These are phyloP conservation scores for Myriangium duriaei DNA, from an alignment of 2,329 filamentous ascomycete species.

Conservation along the genomic window DNA sequence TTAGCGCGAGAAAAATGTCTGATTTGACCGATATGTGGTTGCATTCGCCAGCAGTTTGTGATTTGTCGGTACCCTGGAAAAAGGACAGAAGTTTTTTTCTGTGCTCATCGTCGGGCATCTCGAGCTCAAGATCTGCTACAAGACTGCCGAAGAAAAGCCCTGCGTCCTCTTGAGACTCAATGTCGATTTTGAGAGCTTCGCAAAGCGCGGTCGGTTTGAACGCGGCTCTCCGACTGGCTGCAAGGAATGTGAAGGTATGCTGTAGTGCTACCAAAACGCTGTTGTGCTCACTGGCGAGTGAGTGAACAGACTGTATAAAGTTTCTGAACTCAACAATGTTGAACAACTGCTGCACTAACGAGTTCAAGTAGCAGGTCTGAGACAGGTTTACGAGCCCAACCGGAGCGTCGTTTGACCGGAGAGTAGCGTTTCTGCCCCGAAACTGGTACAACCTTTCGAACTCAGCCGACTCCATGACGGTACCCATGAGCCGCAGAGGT, in stretches of 20 bases:
- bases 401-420: slow-evolving; percentile 47
- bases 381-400: slow-evolving; percentile 84
- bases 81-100: slow-evolving; percentile 68
- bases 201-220: slow-evolving; percentile 65
- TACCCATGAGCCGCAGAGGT: neutral
- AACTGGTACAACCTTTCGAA: neutral
- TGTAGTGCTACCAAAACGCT: slow-evolving; percentile 65
- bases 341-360: slow-evolving; percentile 83
- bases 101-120: slow-evolving; percentile 54
- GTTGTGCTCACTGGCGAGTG: slow-evolving; percentile 46
- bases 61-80: slow-evolving; percentile 82
- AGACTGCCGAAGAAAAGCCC: slow-evolving; percentile 95
- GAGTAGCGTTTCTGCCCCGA: slow-evolving; percentile 1
- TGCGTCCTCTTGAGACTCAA: slow-evolving; percentile 90
- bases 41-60: slow-evolving; percentile 91
- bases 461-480: neutral
- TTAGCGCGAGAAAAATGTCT: slow-evolving; percentile 87
- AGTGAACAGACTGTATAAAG: slow-evolving; percentile 55
- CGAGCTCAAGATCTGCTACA: slow-evolving; percentile 80
- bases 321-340: slow-evolving; percentile 84
- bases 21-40: slow-evolving; percentile 81
- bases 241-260: slow-evolving; percentile 71
- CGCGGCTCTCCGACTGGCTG: slow-evolving; percentile 62
- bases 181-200: slow-evolving; percentile 68
- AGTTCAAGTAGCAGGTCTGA: slow-evolving; percentile 96